Percentiles rank a stretch among this genome's conserved stretches.
Evolutionary conservation across 2,329 filamentous ascomycete genomes (phyloP).

Genomic region (Pleochaeta shiraiana): DNA sequence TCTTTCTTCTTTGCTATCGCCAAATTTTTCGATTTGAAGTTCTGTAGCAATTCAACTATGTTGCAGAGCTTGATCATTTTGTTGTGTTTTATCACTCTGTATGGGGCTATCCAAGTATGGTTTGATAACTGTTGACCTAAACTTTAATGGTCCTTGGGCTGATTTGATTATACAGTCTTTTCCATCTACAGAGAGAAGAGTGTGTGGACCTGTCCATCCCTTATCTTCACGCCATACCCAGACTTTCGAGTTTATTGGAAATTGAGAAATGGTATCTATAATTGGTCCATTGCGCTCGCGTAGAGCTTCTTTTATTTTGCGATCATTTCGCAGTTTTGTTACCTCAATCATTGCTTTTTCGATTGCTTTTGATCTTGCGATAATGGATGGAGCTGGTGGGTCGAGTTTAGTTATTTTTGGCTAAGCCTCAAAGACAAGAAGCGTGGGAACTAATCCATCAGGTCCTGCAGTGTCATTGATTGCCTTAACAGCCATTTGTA

Average conservation of each 20-base stretch:
- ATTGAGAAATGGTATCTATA: background rate
- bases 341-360: background rate
- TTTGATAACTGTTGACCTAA: background rate
- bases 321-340: background rate
- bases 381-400: background rate
- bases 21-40: too few species aligned
- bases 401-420: too few species aligned
- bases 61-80: too few species aligned
- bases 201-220: background rate
- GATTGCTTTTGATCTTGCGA: background rate
- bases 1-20: too few species aligned
- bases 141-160: background rate
- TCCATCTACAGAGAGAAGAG: background rate
- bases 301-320: background rate
- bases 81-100: too few species aligned
- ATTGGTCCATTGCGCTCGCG: background rate
- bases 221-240: background rate
- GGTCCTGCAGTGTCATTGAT: too few species aligned
- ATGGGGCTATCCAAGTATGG: background rate
- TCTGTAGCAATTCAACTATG: too few species aligned
- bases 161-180: conserved; percentile 1
- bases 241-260: background rate
- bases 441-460: background rate
- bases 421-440: background rate
- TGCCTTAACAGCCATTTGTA: too few species aligned